These are phyloP conservation scores for Fusarium nelsonii DNA, from an alignment of 2,329 filamentous ascomycete species.

Conservation along the genomic window DNA sequence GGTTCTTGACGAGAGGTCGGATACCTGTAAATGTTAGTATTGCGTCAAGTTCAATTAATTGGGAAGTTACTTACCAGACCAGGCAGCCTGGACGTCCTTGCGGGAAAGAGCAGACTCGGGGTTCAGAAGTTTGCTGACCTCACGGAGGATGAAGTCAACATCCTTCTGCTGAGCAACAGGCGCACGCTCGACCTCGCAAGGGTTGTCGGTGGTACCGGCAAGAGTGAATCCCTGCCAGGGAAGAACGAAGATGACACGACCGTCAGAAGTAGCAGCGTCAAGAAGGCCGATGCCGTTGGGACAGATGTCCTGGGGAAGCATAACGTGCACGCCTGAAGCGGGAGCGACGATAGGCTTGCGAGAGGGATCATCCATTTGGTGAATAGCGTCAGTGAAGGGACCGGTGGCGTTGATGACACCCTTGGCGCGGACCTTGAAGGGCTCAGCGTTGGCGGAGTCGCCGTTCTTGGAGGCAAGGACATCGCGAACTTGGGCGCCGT, in stretches of 20 bases:
- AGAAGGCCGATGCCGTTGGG: slow-evolving; percentile 86
- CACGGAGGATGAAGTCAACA: slow-evolving; percentile 84
- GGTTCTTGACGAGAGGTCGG: slow-evolving; percentile 83
- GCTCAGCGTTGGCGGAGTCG: slow-evolving; percentile 62
- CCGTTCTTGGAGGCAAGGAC: slow-evolving; percentile 73
- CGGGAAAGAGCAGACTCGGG: slow-evolving; percentile 81
- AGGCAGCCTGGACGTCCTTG: slow-evolving; percentile 82
- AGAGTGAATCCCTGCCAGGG: slow-evolving; percentile 91
- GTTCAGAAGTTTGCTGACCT: slow-evolving; percentile 80
- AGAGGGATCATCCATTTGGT: slow-evolving; percentile 80
- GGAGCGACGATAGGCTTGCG: slow-evolving; percentile 81
- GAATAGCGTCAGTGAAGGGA: slow-evolving; percentile 82
- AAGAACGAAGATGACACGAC: slow-evolving; percentile 89
- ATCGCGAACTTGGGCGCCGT: slow-evolving; percentile 68
- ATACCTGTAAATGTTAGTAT: slow-evolving; percentile 61
- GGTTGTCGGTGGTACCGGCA: slow-evolving; percentile 83
- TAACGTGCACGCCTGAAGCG: slow-evolving; percentile 84
- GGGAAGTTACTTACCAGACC: slow-evolving; percentile 70
- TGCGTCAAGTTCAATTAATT: fast-evolving
- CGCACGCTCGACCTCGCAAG: slow-evolving; percentile 74
- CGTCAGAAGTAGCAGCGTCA: slow-evolving; percentile 81
- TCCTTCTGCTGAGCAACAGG: slow-evolving; percentile 81
- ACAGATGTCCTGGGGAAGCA: slow-evolving; percentile 83
- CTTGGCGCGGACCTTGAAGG: slow-evolving; percentile 80
- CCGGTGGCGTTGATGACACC: slow-evolving; percentile 88